A percentile compares a stretch with the other conserved stretches of the same genome.
These are phyloP conservation scores for Trichoderma afroharzianum DNA, from an alignment of 2,329 filamentous ascomycete species.

Conservation along the genomic window DNA sequence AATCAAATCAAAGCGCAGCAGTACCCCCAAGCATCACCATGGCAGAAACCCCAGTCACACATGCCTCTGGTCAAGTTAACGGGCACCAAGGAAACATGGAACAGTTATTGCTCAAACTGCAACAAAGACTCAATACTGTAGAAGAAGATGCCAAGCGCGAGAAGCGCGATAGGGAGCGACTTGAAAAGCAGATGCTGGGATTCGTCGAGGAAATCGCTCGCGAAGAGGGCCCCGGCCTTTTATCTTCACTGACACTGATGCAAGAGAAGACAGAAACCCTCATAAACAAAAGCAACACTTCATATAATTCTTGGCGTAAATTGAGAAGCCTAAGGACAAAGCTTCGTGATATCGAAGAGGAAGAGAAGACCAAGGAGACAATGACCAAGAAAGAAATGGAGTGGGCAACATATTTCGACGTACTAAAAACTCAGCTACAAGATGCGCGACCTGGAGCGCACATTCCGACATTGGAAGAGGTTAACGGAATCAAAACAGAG, in stretches of 20 bases:
- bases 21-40: background rate
- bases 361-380: background rate
- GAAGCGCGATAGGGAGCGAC: background rate
- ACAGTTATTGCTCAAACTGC: background rate
- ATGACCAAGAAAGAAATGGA: background rate
- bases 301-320: background rate
- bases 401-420: background rate
- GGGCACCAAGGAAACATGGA: background rate
- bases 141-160: background rate
- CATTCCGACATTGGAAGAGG: background rate
- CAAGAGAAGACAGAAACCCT: background rate
- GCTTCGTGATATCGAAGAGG: background rate
- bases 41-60: no score
- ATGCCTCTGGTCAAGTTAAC: background rate
- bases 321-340: background rate
- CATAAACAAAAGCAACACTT: background rate
- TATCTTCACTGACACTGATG: background rate
- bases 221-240: background rate
- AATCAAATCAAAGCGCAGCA: background rate
- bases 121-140: background rate
- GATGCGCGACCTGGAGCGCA: background rate
- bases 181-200: background rate
- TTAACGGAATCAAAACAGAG: background rate
- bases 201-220: background rate
- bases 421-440: background rate